Conservation (phyloP, 768 basidiomycete species). For the Lactarius hatsudake region DNA sequence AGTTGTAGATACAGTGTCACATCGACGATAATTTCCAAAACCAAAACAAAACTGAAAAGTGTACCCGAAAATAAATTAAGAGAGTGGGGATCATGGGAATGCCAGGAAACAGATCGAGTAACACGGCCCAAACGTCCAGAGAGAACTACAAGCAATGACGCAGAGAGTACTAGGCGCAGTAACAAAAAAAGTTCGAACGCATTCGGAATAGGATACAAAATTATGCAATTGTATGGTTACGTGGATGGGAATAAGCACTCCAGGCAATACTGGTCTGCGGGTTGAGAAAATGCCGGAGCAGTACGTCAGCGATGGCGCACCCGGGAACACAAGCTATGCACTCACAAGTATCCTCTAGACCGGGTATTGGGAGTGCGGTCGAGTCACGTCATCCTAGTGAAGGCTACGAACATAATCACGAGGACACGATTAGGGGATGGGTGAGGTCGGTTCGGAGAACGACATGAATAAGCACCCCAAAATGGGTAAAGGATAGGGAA, state of each 20-base stretch:
- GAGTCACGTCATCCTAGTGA: constrained; percentile 3
- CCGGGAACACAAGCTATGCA: background rate
- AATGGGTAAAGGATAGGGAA: background rate
- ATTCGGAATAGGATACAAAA: background rate
- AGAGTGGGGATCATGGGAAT: background rate
- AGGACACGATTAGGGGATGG: background rate
- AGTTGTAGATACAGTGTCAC: background rate
- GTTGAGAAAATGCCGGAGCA: background rate
- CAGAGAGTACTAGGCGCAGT: background rate
- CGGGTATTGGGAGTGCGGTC: background rate
- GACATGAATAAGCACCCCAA: background rate
- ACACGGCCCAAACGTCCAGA: background rate
- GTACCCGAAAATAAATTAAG: background rate
- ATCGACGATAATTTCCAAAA: background rate
- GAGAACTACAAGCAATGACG: background rate
- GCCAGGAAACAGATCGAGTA: background rate
- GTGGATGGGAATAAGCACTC: background rate
- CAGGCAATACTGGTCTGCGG: background rate
- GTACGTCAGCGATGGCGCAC: background rate
- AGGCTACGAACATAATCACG: background rate
- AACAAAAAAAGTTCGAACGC: background rate
- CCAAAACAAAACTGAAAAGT: background rate
- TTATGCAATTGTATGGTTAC: background rate
- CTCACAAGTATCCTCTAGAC: background rate
- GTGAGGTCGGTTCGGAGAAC: background rate